Base-by-base conservation (phyloP, 306 rosid species). In the Phaseolus lunatus region DNA sequence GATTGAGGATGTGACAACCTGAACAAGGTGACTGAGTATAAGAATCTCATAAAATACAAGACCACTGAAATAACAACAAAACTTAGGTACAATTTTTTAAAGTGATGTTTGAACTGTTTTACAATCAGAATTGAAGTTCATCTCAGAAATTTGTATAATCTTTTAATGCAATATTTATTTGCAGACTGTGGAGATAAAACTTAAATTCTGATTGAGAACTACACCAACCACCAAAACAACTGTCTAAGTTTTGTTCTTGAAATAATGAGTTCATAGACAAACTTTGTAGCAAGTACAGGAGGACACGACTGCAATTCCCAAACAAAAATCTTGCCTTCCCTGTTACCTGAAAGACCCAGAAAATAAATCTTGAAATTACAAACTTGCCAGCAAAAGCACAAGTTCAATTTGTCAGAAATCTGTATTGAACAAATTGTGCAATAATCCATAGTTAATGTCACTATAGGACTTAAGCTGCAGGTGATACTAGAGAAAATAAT, bases 281-380 rank as follows among this genome's bases (percentile, higher is more conserved):
- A 95, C 97, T 73, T 92, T 67, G 98, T 88, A 81, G 86, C 48
- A 39, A 95, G 99, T 80, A 66, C 80, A 16, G 98, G 98, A 50
- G 99, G 98, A 82, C 96, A 89, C 41, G 99, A 85, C 72, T 95
- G 98, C 84, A 91, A 89, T 82, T 95, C 99, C 99, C 98, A 92
- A 44, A 95, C 91, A 80, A 82, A 86, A 63, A 92, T 91, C 76
- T 92, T 91, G 31, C 97, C 99, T 83, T 91, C 97, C 72, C 96
- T 89, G 63, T 95, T 95, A 53, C 99, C 99, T 92, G 91, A 22
- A 4, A 45, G 62, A 63, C 70, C 54, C 68, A 53, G 20, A 67
- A 57, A 8, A 64, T 1, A 43, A 35, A 69, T 73, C 67, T 52
- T 24, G 61, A 53, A 67, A 49, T 50, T 33, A 35, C 24, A 73